Base-by-base conservation (phyloP, 176 grass and related monocot species). In the Oryza glaberrima region DNA sequence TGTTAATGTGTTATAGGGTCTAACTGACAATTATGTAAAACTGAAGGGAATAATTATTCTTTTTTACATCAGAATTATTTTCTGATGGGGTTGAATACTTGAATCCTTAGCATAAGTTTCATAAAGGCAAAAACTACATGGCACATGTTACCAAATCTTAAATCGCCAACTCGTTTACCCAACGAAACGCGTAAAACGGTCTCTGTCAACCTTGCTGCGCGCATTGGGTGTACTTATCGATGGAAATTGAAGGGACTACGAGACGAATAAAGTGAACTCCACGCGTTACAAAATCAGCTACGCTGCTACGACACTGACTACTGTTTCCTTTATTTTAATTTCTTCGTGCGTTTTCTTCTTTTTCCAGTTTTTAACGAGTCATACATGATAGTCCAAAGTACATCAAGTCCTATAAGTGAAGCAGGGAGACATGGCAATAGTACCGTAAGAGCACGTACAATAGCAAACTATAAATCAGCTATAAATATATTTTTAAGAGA, bases 341-440 rank as follows among this genome's bases (percentile, higher is more conserved):
- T 61, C 8, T 71, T 52, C 12, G 11, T 63, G 36, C n/a, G 10
- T 58, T 11, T 45, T 78, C 23, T 61, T 36, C 49, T 22, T 52
- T 52, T 58, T 38, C 60, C 54, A 22, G 69, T 73, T 78, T 86
- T 86, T 80, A 66, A 80, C 56, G 65, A 36, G 84, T 86, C 75
- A 78, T 51, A 78, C 8, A 44, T 16, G n/a, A 75, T 11, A 20
- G 75, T 70, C 75, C 36, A 52, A 67, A 82, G 61, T 32, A 32
- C 81, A 52, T 41, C 40, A 76, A 47, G 82, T 67, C 20, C 13
- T 10, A 32, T 32, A 63, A 2, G n/a, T 63, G 20, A n/a, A 63
- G 56, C 17, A 58, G 43, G 46, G 65, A 52, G 16, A 47, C 22
- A 48, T 52, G 47, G 47, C 3, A 4, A 49, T 51, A 51, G 14